phyloP scores from a whole-genome alignment of 495 filamentous ascomycete genomes.

The Trichoderma orchidacearum region DNA sequence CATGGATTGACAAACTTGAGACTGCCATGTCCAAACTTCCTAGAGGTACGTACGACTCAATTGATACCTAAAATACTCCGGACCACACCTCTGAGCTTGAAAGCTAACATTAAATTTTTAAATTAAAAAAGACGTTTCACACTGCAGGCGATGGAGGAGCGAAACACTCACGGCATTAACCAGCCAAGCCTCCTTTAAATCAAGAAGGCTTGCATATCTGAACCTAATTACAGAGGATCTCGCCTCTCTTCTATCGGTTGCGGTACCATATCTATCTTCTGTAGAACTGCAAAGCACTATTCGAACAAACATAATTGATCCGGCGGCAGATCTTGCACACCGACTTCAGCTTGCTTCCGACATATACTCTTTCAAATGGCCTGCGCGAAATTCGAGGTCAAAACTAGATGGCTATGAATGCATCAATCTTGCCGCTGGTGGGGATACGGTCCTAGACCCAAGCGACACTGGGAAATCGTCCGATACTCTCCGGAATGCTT shows the following conservation, averaged over 20 bases:
- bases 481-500: background rate
- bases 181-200: constrained; percentile 1
- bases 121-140: background rate
- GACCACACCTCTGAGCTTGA: too few species aligned
- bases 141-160: constrained; percentile 2
- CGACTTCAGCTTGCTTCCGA: constrained; percentile 3
- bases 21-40: constrained; percentile 1
- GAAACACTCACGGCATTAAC: constrained; percentile 2
- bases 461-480: background rate
- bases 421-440: background rate
- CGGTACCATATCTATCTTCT: background rate
- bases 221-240: constrained; percentile 1
- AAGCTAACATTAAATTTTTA: background rate
- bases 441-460: background rate
- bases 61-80: too few species aligned
- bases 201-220: background rate
- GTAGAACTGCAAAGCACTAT: constrained; percentile 1
- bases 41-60: constrained; percentile 1
- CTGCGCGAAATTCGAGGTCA: background rate
- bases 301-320: constrained; percentile 2
- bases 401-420: constrained; percentile 2
- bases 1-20: background rate
- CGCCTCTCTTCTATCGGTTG: background rate
- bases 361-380: constrained; percentile 3
- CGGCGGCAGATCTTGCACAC: constrained; percentile 3